Evolutionary conservation across 805 yeast genomes (phyloP).

Genomic region (Torulaspora indica): DNA sequence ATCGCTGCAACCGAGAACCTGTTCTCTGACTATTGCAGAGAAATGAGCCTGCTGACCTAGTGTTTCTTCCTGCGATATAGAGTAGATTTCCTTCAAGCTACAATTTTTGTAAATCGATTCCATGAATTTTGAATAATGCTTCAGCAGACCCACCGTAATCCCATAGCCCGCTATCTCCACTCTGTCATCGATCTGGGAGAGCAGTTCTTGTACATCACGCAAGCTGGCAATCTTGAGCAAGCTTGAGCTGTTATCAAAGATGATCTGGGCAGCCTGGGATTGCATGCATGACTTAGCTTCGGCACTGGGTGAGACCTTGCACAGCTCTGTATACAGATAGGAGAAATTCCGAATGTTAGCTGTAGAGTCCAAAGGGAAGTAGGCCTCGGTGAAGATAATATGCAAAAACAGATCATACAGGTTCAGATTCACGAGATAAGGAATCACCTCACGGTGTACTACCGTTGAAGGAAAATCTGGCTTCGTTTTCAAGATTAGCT

Average conservation of each 20-base stretch:
- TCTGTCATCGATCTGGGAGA: slow-evolving; percentile 14
- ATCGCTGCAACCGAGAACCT: not conserved
- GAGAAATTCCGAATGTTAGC: slow-evolving; percentile 20
- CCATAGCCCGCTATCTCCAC: slow-evolving; percentile 5
- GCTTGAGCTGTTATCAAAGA: slow-evolving; percentile 22
- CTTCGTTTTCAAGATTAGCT: slow-evolving; percentile 13
- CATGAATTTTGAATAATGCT: slow-evolving; percentile 18
- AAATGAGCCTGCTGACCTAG: slow-evolving; percentile 26
- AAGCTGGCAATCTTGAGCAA: slow-evolving; percentile 7
- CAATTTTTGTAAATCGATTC: slow-evolving; percentile 12
- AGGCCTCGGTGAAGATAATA: slow-evolving; percentile 12
- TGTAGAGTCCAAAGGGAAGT: slow-evolving; percentile 18
- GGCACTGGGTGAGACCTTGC: not conserved
- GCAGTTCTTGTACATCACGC: slow-evolving; percentile 9
- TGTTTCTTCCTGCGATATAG: slow-evolving; percentile 21
- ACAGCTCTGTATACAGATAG: slow-evolving; percentile 6
- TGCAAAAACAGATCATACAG: slow-evolving; percentile 16
- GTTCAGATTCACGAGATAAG: slow-evolving; percentile 19
- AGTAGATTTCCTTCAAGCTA: slow-evolving; percentile 21
- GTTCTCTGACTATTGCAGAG: slow-evolving; percentile 13
- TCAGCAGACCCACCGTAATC: slow-evolving; percentile 13
- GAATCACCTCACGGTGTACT: slow-evolving; percentile 21
- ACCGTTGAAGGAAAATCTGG: slow-evolving; percentile 5
- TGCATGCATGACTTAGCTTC: slow-evolving; percentile 1
- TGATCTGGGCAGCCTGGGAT: slow-evolving; percentile 13